Evolutionary conservation across 306 rosid species (phyloP).

Genomic region (Quercus parvula): DNA sequence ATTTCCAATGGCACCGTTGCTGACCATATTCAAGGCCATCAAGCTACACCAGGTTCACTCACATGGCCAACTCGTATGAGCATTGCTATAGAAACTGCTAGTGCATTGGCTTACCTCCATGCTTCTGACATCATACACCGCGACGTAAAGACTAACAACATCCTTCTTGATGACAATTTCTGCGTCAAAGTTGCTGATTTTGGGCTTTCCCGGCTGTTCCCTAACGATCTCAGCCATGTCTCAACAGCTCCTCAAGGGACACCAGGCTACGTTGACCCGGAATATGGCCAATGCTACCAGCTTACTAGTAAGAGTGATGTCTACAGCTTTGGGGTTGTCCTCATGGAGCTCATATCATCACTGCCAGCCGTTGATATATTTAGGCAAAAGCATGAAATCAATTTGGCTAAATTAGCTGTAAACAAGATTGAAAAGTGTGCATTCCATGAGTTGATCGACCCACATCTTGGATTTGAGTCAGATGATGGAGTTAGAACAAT

Average conservation of each 20-base stretch:
- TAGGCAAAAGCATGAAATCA: no score
- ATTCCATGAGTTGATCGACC: slow-evolving; percentile 50
- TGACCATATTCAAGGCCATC: slow-evolving; percentile 67
- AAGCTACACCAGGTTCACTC: slow-evolving; percentile 22
- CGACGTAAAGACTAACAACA: slow-evolving; percentile 74
- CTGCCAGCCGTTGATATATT: no score
- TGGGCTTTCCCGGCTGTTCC: slow-evolving; percentile 68
- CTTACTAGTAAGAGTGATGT: no score
- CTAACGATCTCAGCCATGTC: slow-evolving; percentile 51
- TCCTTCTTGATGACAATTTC: slow-evolving; percentile 53
- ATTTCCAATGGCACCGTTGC: slow-evolving; percentile 71
- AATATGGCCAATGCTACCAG: no score
- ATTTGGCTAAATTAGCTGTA: not conserved
- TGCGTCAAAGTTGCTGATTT: slow-evolving; percentile 73
- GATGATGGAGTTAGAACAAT: slow-evolving; percentile 40
- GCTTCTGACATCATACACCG: slow-evolving; percentile 72
- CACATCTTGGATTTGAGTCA: slow-evolving; percentile 49
- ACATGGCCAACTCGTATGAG: slow-evolving; percentile 58
- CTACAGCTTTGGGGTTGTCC: no score
- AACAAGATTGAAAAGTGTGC: not conserved
- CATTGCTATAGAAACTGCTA: slow-evolving; percentile 69
- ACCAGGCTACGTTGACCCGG: slow-evolving; percentile 43
- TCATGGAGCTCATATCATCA: no score
- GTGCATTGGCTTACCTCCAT: slow-evolving; percentile 67
- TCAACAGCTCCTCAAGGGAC: slow-evolving; percentile 85